Evolutionary conservation across 805 yeast genomes (phyloP).

Genomic region (Yamadazyma endophytica): DNA sequence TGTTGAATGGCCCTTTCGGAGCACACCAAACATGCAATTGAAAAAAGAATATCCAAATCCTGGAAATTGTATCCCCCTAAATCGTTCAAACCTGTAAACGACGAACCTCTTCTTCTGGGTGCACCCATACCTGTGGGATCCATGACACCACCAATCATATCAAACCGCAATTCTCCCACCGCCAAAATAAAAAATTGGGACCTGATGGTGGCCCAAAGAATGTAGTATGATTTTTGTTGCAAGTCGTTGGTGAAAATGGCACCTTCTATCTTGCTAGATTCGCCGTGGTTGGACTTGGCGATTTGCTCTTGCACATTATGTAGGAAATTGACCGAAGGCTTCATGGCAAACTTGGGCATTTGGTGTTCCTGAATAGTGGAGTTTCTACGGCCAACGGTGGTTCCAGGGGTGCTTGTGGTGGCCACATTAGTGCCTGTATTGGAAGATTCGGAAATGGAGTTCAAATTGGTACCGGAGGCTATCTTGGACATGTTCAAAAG

Average conservation of each 20-base stretch:
- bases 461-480: slow-evolving; percentile 18
- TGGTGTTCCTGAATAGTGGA: slow-evolving; percentile 22
- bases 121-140: slow-evolving; percentile 11
- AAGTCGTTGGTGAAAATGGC: slow-evolving; percentile 37
- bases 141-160: slow-evolving; percentile 14
- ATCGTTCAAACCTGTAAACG: slow-evolving; percentile 34
- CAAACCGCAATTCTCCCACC: slow-evolving; percentile 33
- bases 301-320: no score
- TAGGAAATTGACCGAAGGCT: slow-evolving; percentile 28
- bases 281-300: no score
- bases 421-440: not conserved
- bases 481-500: slow-evolving; percentile 17
- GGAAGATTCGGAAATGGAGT: slow-evolving; percentile 15
- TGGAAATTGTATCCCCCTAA: slow-evolving; percentile 39
- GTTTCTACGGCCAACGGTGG: slow-evolving; percentile 14
- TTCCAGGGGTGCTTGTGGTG: slow-evolving; percentile 1
- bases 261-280: slow-evolving; percentile 24
- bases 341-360: slow-evolving; percentile 29
- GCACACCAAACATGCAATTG: slow-evolving; percentile 25
- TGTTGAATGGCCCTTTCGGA: slow-evolving; percentile 12
- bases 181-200: slow-evolving; percentile 20
- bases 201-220: slow-evolving; percentile 26
- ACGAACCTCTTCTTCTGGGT: slow-evolving; percentile 25
- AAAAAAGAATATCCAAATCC: slow-evolving; percentile 32
- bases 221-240: slow-evolving; percentile 31